Base-by-base conservation (phyloP, 169 alveolate species). In the Plasmodium vinckei region DNA sequence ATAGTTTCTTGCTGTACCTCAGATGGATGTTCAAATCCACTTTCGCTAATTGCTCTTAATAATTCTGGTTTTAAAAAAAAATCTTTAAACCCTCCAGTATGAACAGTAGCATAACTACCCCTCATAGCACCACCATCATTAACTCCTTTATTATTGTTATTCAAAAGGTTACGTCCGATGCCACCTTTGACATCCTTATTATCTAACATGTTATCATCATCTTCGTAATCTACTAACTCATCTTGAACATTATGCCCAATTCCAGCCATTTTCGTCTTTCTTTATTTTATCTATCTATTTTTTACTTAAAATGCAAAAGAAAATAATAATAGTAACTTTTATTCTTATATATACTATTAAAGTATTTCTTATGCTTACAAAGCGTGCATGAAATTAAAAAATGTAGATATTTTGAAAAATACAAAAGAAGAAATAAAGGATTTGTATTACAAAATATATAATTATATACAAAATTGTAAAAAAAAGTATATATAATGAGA, bases 11-110 rank as follows among this genome's bases (percentile, higher is more conserved):
- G 99, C 89, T 98, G 99, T 51, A 98, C 99, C 91, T 98, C 99
- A 15, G 99, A 97, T 15, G 99, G 99, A 91, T 97, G 99, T 92
- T 99, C 99, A 91, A 99, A 99, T 19, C 99, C 99, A 60, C 99
- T 98, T 79, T 98, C 99, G 68, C 97, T 97, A 59, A 99, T 98
- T 23, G 99, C 99, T 73, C 99, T 94, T 71, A 97, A 93, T 44
- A 99, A 95, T 92, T 99, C 99, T 15, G 99, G 99, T 92, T 97
- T 98, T 89, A 99, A 96, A 72, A 97, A 95, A 95, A 99, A 97
- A 88, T 99, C 99, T 87, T 99, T 97, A 94, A 98, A 97, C 0
- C 98, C 97, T 67, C 98, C 95, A 44, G 98, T 98, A 89, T 96
- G 98, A 72, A 95, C 95, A 13, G 97, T 97, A 49, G 95, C 97